A percentile compares a stretch with the other conserved stretches of the same genome.
These are phyloP conservation scores for Anthostomella pinea DNA, from an alignment of 2,329 filamentous ascomycete genomes.

Conservation along the genomic window DNA sequence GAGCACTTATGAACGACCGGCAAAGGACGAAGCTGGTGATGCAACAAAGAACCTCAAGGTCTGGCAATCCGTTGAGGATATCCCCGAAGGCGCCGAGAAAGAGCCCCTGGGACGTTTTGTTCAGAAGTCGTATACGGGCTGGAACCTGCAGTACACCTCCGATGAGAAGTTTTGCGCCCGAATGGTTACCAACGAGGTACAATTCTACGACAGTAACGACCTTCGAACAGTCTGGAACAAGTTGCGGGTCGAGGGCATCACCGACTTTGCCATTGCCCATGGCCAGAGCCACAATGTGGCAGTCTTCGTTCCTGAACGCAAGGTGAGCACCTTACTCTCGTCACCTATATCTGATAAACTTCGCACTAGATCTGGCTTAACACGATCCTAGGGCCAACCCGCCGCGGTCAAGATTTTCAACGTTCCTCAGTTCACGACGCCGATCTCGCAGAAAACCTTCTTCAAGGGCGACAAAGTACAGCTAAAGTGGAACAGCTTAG, in stretches of 20 bases:
- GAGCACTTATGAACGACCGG: constrained; percentile 93
- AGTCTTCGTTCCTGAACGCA: constrained; percentile 92
- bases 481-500: constrained; percentile 93
- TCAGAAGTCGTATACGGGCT: constrained; percentile 91
- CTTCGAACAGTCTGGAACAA: constrained; percentile 91
- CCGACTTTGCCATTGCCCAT: constrained; percentile 85
- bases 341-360: not conserved
- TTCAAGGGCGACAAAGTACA: constrained; percentile 99
- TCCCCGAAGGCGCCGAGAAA: constrained; percentile 60
- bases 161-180: constrained; percentile 94
- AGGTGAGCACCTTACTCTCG: constrained; percentile 53
- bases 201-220: constrained; percentile 90
- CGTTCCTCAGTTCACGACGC: constrained; percentile 77
- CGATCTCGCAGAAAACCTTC: constrained; percentile 96
- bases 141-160: constrained; percentile 94
- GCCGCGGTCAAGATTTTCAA: constrained; percentile 93
- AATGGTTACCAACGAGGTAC: constrained; percentile 93
- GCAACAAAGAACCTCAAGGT: constrained; percentile 96
- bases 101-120: constrained; percentile 84
- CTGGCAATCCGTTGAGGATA: constrained; percentile 79
- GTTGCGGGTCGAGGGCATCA: constrained; percentile 84
- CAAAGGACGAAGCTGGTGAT: constrained; percentile 90
- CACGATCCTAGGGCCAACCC: constrained; percentile 69
- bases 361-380: no score
- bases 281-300: constrained; percentile 89